Evolutionary conservation across 345 rosid genomes (phyloP).

Genomic region (Turritis glabra): DNA sequence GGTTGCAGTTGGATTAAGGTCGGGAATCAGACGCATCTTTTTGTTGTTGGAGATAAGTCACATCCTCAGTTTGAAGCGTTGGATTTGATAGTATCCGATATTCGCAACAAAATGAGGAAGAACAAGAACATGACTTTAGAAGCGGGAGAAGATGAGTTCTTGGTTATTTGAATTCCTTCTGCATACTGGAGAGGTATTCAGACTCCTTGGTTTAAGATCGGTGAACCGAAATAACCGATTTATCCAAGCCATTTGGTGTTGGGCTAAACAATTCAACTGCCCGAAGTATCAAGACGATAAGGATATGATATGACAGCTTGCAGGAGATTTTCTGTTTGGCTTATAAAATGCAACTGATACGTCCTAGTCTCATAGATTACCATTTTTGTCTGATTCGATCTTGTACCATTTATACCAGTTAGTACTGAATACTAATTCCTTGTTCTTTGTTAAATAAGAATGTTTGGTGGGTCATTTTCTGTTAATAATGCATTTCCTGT

Average conservation of each 20-base stretch:
- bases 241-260: not conserved
- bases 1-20: conserved; percentile 77
- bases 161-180: conserved; percentile 25
- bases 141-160: conserved; percentile 13
- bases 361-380: not conserved
- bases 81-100: conserved; percentile 42
- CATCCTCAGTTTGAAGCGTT: conserved; percentile 45
- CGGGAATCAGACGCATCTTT: conserved; percentile 48
- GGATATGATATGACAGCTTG: not conserved
- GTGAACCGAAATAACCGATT: not conserved
- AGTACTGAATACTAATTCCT: not conserved
- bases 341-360: not conserved
- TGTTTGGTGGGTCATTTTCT: not conserved
- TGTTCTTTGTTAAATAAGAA: not conserved
- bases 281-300: not conserved
- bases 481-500: not conserved
- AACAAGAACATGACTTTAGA: conserved; percentile 18
- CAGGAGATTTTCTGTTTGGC: not conserved
- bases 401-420: not conserved
- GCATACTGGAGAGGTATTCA: not conserved
- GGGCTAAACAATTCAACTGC: not conserved
- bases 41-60: conserved; percentile 58
- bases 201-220: not conserved
- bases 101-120: conserved; percentile 52
- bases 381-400: not conserved